Evolutionary conservation across 129 eudicot genomes (phyloP).

Genomic region (Lactuca saligna): DNA sequence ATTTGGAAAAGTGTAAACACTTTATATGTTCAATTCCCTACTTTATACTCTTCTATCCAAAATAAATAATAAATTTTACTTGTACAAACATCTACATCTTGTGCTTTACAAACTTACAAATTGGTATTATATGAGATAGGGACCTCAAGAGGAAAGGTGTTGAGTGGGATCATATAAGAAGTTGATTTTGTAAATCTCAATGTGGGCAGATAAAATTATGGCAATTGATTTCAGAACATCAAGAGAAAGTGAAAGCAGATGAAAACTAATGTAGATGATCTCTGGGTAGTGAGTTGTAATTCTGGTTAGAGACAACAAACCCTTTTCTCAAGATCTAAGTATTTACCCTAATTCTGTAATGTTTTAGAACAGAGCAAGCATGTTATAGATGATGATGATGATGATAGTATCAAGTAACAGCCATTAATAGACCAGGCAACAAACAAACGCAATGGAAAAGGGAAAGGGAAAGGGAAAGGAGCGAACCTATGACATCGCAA

Average conservation of each 20-base stretch:
- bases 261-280: not conserved
- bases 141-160: not conserved
- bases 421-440: not conserved
- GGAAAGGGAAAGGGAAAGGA: not conserved
- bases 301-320: not conserved
- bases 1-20: not conserved
- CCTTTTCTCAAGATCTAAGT: too few relatives aligned
- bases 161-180: too few relatives aligned
- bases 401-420: not conserved
- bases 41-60: too few relatives aligned
- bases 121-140: not conserved
- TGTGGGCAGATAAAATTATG: not conserved
- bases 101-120: not conserved
- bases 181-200: not conserved
- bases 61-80: too few relatives aligned
- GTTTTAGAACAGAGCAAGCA: too few relatives aligned
- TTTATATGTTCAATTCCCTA: too few relatives aligned
- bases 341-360: not conserved
- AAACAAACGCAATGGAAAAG: not conserved
- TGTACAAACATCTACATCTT: not conserved
- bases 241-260: not conserved
- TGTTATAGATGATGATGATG: too few relatives aligned
- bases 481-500: constrained; percentile 56
- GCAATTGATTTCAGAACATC: too few relatives aligned
- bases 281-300: too few relatives aligned